These are phyloP conservation scores for Paxillus ammoniavirescens DNA, from an alignment of 768 basidiomycete species.

Conservation along the genomic window DNA sequence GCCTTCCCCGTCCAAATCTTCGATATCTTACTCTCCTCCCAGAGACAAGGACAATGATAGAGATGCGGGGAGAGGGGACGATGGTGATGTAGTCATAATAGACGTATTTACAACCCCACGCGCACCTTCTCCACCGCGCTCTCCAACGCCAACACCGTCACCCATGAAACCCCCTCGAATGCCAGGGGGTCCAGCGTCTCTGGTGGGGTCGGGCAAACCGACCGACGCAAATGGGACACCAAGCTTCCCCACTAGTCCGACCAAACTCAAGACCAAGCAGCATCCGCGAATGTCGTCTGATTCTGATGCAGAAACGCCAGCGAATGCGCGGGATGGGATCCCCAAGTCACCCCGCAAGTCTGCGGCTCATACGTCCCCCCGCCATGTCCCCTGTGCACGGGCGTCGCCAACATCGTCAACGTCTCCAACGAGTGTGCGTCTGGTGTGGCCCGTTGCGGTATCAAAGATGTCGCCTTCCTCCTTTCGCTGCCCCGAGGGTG, in stretches of 20 bases:
- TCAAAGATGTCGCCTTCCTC: not conserved
- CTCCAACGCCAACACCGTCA: conserved; percentile 20
- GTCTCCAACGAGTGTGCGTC: not conserved
- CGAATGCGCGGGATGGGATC: conserved; percentile 2
- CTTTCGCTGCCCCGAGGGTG: not conserved
- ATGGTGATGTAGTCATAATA: conserved; percentile 7
- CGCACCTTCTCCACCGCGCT: conserved; percentile 18
- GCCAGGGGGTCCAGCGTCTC: not conserved
- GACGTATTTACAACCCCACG: conserved; percentile 24
- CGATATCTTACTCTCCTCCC: not conserved
- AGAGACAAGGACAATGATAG: not conserved
- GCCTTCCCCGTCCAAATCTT: conserved; percentile 8
- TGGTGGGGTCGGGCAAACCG: not conserved
- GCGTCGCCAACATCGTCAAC: conserved; percentile 14
- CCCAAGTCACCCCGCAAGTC: conserved; percentile 28
- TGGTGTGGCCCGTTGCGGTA: too few species aligned
- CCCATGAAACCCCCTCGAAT: not conserved
- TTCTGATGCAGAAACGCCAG: not conserved
- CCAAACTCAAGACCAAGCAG: conserved; percentile 1
- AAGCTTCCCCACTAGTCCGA: conserved; percentile 16
- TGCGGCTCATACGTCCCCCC: conserved; percentile 22
- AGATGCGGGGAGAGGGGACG: not conserved
- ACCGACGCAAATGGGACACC: not conserved
- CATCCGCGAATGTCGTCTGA: conserved; percentile 2
- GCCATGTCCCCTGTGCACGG: conserved; percentile 5